Evolutionary conservation across 2,329 filamentous ascomycete genomes (phyloP).

Genomic region (Epichloe amarillans): DNA sequence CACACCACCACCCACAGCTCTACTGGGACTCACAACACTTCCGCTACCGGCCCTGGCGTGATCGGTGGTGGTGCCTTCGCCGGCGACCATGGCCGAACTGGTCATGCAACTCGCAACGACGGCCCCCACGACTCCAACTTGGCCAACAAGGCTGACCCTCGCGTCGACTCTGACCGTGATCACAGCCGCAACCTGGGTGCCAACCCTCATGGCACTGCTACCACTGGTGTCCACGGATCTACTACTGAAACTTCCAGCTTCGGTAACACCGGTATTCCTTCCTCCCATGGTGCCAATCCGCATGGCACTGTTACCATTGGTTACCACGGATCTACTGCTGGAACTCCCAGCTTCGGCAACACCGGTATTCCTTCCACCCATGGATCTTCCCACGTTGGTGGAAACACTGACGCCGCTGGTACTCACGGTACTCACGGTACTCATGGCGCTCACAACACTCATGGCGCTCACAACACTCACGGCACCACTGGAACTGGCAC

Average conservation of each 20-base stretch:
- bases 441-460: too few species aligned
- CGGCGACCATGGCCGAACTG: conserved; percentile 3
- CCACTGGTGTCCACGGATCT: neutral
- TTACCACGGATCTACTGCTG: conserved; percentile 1
- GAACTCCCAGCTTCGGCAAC: neutral
- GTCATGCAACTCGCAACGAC: conserved; percentile 15
- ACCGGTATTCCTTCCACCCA: too few species aligned
- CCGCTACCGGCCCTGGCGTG: neutral
- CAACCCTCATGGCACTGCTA: conserved; percentile 16
- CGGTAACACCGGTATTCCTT: conserved; percentile 11
- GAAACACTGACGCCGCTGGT: conserved; percentile 12
- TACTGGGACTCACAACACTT: too few species aligned
- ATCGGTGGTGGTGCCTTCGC: conserved; percentile 5
- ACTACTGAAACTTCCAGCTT: conserved; percentile 5
- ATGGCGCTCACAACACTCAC: neutral
- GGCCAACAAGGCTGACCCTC: conserved; percentile 38
- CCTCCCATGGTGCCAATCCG: conserved; percentile 16
- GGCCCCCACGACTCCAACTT: conserved; percentile 35
- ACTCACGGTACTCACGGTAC: conserved; percentile 21
- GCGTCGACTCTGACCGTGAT: conserved; percentile 39
- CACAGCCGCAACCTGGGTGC: conserved; percentile 20
- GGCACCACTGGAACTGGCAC: neutral
- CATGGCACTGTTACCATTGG: conserved; percentile 12
- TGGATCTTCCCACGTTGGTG: too few species aligned
- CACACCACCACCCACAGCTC: neutral